phyloP scores from a whole-genome alignment of 306 rosid genomes.

The Pyrus pyrifolia region DNA sequence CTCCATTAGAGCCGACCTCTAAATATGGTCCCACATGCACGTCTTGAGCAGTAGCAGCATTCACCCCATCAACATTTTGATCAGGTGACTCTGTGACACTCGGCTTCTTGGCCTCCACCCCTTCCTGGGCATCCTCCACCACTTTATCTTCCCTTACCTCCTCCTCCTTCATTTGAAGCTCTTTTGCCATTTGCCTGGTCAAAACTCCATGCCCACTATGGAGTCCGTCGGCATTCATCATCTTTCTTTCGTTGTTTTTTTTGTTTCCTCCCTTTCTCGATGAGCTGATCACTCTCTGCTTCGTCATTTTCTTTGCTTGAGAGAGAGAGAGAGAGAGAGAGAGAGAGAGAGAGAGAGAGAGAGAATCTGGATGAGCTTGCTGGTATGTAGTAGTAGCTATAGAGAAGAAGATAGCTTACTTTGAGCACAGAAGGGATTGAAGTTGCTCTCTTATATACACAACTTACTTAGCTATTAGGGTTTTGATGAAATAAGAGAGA shows the following conservation, averaged over 20 bases:
- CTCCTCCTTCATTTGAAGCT: not conserved
- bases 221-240: not conserved
- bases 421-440: not conserved
- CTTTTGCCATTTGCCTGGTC: not conserved
- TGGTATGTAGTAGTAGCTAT: not conserved
- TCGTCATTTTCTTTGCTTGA: not conserved
- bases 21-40: not conserved
- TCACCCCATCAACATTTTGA: not conserved
- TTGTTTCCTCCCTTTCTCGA: not conserved
- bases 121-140: not conserved
- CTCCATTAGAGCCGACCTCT: too few species aligned
- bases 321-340: not conserved
- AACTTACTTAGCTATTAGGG: not conserved
- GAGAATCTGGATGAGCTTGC: not conserved
- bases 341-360: not conserved
- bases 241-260: not conserved
- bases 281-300: not conserved
- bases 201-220: not conserved
- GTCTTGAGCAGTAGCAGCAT: not conserved
- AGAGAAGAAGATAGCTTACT: not conserved
- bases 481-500: not conserved
- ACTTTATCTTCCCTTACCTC: not conserved
- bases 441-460: not conserved
- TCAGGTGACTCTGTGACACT: not conserved
- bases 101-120: not conserved